phyloP scores from a whole-genome alignment of 2,329 filamentous ascomycete genomes.

The Ophiognomonia clavigignenti-juglandacearum region DNA sequence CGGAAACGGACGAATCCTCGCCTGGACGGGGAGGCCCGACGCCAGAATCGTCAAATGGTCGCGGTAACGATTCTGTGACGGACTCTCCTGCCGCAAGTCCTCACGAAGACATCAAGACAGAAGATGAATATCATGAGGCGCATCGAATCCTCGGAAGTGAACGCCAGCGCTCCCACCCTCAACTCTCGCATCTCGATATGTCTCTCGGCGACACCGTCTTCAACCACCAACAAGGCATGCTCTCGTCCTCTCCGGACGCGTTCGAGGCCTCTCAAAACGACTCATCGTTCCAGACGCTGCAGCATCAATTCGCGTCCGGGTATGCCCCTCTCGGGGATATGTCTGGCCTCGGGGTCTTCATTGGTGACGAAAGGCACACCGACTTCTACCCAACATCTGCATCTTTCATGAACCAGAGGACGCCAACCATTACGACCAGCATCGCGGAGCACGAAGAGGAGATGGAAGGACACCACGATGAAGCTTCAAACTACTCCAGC shows the following conservation, averaged over 20 bases:
- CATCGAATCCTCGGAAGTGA: not conserved
- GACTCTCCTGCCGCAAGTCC: slow-evolving; percentile 5
- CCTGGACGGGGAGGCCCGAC: slow-evolving; percentile 15
- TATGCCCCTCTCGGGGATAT: slow-evolving; percentile 4
- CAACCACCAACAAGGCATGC: not conserved
- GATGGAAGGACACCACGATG: slow-evolving; percentile 16
- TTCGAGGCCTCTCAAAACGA: slow-evolving; percentile 7
- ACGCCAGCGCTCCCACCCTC: not conserved
- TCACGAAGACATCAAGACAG: not conserved
- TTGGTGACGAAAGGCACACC: not conserved
- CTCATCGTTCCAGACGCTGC: slow-evolving; percentile 4
- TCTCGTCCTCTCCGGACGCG: slow-evolving; percentile 11
- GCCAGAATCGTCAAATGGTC: slow-evolving; percentile 1
- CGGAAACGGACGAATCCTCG: slow-evolving; percentile 22
- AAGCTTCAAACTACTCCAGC: slow-evolving; percentile 13
- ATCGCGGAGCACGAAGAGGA: slow-evolving; percentile 7
- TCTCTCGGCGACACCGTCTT: slow-evolving; percentile 5
- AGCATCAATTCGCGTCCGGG: slow-evolving; percentile 4
- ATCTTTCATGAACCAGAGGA: slow-evolving; percentile 10
- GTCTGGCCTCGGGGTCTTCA: slow-evolving; percentile 1
- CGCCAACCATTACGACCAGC: slow-evolving; percentile 12
- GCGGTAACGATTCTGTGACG: slow-evolving; percentile 5
- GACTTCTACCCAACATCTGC: slow-evolving; percentile 10
- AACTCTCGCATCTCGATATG: not conserved
- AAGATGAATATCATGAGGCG: not conserved